phyloP scores from a whole-genome alignment of 2,329 filamentous ascomycete genomes.

The Pseudopyrenochaeta lycopersici region DNA sequence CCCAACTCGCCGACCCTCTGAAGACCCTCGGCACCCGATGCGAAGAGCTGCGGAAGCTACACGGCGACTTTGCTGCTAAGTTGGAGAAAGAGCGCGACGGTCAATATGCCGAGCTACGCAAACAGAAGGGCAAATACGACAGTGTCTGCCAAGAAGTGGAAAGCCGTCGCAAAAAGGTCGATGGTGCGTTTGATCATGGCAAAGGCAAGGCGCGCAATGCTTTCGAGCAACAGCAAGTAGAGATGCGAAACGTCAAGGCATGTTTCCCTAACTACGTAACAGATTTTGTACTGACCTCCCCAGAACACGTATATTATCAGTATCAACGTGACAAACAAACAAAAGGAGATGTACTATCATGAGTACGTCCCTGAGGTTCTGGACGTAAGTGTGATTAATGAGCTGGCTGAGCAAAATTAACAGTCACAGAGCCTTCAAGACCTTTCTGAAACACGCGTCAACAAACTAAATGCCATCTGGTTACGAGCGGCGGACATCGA shows the following conservation, averaged over 20 bases:
- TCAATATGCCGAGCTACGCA: conserved; percentile 85
- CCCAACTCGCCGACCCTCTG: conserved; percentile 85
- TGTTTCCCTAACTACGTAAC: background rate
- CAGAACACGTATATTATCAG: conserved; percentile 93
- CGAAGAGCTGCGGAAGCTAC: conserved; percentile 91
- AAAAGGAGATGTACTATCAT: conserved; percentile 97
- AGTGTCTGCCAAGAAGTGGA: conserved; percentile 93
- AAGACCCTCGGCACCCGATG: conserved; percentile 78
- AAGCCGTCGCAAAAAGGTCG: conserved; percentile 91
- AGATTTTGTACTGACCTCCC: conserved; percentile 29
- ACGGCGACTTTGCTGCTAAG: conserved; percentile 87
- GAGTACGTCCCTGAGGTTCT: conserved; percentile 95
- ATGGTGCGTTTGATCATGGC: conserved; percentile 84
- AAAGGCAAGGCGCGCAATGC: conserved; percentile 90
- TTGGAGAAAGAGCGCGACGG: conserved; percentile 88
- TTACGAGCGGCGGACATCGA: conserved; percentile 81
- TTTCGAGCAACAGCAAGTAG: conserved; percentile 89
- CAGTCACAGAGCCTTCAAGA: conserved; percentile 76
- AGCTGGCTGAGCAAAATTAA: conserved; percentile 5
- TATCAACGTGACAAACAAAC: conserved; percentile 96
- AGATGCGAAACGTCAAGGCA: conserved; percentile 94
- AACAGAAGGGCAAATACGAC: conserved; percentile 94
- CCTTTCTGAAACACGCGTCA: conserved; percentile 85
- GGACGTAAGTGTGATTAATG: conserved; percentile 66
- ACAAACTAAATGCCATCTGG: conserved; percentile 88